Conservation (phyloP, 169 alveolate genomes). For the Ichthyophthirius multifiliis region DNA sequence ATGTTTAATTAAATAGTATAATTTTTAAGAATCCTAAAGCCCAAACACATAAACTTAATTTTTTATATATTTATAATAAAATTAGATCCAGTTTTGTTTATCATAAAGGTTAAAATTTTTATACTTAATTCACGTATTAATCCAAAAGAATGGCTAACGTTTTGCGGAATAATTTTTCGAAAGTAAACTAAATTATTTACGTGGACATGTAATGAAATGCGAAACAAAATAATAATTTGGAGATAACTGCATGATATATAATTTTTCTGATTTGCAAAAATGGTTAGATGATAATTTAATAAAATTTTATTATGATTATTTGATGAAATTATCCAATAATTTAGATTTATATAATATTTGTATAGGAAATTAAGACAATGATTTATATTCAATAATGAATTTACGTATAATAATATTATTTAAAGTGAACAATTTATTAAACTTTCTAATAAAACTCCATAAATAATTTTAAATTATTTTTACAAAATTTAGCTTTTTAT, state of each 20-base stretch:
- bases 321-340: not conserved
- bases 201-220: not conserved
- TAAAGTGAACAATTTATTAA: not conserved
- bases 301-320: not conserved
- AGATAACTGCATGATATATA: not conserved
- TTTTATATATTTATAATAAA: not conserved
- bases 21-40: not conserved
- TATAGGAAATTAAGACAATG: not conserved
- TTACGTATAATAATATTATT: not conserved
- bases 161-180: not conserved
- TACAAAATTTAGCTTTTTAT: not conserved
- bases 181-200: not conserved
- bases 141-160: not conserved
- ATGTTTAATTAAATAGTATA: not conserved
- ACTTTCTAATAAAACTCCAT: not conserved
- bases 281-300: constrained; percentile 9
- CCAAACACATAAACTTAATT: not conserved
- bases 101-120: not conserved
- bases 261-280: not conserved
- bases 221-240: not conserved
- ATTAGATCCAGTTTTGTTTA: not conserved
- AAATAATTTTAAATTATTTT: not conserved
- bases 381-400: not conserved
- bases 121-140: not conserved
- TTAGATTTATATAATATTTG: not conserved